phyloP scores from a whole-genome alignment of 352 stramenopile species.

The Globisporangium apiculatum region DNA sequence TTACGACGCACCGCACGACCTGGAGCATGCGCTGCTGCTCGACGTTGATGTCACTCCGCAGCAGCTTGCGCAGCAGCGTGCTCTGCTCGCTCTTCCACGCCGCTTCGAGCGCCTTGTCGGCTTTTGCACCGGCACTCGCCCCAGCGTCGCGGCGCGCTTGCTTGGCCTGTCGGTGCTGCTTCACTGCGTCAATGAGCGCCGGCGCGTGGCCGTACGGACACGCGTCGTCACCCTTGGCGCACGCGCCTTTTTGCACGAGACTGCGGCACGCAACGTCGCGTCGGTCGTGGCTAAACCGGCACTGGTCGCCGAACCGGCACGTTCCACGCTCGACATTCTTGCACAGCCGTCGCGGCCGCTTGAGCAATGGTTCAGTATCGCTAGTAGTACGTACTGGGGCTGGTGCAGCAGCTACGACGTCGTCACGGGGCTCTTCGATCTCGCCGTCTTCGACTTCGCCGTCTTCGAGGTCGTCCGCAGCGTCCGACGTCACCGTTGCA shows the following conservation, averaged over 20 bases:
- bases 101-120: conserved; percentile 26
- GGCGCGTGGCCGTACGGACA: conserved; percentile 61
- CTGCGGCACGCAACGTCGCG: conserved; percentile 49
- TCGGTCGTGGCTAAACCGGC: conserved; percentile 65
- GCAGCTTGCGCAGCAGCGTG: conserved; percentile 67
- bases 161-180: conserved; percentile 16
- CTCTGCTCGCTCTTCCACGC: conserved; percentile 58
- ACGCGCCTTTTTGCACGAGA: conserved; percentile 50
- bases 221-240: conserved; percentile 39
- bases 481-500: conserved; percentile 3
- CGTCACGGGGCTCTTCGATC: conserved; percentile 21
- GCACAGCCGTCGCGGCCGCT: conserved; percentile 39
- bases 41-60: conserved; percentile 57
- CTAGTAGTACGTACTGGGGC: conserved; percentile 7
- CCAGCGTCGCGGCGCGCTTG: conserved; percentile 12
- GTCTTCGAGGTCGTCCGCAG: conserved; percentile 16
- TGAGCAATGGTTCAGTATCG: conserved; percentile 18
- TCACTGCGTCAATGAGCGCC: conserved; percentile 19
- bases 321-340: conserved; percentile 46
- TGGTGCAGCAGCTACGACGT: conserved; percentile 9
- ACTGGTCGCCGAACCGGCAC: conserved; percentile 8
- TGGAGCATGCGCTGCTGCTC: conserved; percentile 77
- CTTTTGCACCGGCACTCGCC: neutral
- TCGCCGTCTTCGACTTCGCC: conserved; percentile 46
- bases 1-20: conserved; percentile 59